phyloP scores from a whole-genome alignment of 257 asterid species.

The Orobanche coerulescens region DNA sequence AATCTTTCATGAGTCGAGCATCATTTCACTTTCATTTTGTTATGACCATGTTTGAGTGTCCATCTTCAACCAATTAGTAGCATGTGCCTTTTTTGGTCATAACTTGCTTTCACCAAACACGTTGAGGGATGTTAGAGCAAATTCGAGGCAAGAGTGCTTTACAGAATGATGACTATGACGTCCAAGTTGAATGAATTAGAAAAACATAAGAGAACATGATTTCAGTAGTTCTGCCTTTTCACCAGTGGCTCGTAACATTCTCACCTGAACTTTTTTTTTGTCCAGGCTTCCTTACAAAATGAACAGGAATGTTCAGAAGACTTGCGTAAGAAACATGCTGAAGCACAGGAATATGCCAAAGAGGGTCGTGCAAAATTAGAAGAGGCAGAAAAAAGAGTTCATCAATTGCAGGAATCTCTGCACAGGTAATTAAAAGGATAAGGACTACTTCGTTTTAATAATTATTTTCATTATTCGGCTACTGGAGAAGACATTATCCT shows the following conservation, averaged over 20 bases:
- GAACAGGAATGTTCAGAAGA: slow-evolving; percentile 52
- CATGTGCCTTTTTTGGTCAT: slow-evolving; percentile 8
- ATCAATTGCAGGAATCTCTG: slow-evolving; percentile 74
- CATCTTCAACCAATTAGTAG: slow-evolving; percentile 1
- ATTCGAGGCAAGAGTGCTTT: slow-evolving; percentile 10
- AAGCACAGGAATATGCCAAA: slow-evolving; percentile 49
- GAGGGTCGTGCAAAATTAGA: slow-evolving; percentile 61
- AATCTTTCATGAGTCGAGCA: not conserved
- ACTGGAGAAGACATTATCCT: not conserved
- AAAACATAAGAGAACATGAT: slow-evolving; percentile 8
- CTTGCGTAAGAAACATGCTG: slow-evolving; percentile 51
- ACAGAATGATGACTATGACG: slow-evolving; percentile 3
- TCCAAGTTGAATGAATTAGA: slow-evolving; percentile 11
- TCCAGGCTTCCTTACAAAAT: slow-evolving; percentile 52
- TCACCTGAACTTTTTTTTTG: slow-evolving; percentile 12
- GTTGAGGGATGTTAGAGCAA: slow-evolving; percentile 4
- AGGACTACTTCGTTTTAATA: not conserved
- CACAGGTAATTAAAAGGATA: slow-evolving; percentile 47
- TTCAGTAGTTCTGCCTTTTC: slow-evolving; percentile 4
- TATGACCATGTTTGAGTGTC: slow-evolving; percentile 1
- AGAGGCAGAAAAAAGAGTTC: slow-evolving; percentile 64
- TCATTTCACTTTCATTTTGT: not conserved
- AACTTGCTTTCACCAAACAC: not conserved
- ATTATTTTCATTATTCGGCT: not conserved
- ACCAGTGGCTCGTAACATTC: slow-evolving; percentile 4